These are phyloP conservation scores for Saccharomycopsis amapae DNA, from an alignment of 805 yeast species.

Conservation along the genomic window DNA sequence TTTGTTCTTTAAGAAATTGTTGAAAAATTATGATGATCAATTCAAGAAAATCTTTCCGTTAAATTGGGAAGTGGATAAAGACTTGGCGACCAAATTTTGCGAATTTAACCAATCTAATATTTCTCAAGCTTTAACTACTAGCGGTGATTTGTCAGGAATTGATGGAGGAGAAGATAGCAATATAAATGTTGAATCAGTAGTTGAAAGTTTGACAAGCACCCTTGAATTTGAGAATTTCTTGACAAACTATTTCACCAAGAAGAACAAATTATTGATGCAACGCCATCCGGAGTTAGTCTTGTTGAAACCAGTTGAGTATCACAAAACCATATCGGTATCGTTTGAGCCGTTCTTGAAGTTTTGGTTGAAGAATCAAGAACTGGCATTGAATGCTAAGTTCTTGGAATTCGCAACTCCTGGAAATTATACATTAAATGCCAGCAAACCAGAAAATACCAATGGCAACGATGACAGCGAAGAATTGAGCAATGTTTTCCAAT, in stretches of 20 bases:
- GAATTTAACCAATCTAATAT: conserved; percentile 64
- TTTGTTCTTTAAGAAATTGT: conserved; percentile 67
- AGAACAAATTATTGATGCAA: conserved; percentile 16
- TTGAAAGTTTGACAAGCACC: conserved; percentile 66
- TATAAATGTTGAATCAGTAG: conserved; percentile 55
- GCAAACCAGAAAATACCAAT: conserved; percentile 27
- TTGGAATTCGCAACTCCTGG: conserved; percentile 41
- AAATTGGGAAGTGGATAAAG: conserved; percentile 63
- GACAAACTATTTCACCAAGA: conserved; percentile 44
- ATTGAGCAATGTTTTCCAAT: conserved; percentile 64
- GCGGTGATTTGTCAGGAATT: background rate
- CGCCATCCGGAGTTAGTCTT: background rate
- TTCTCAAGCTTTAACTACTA: conserved; percentile 35
- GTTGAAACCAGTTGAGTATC: conserved; percentile 29
- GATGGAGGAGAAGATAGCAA: conserved; percentile 18
- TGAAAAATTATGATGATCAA: conserved; percentile 49
- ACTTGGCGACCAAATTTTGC: conserved; percentile 57
- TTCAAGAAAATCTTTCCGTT: conserved; percentile 54
- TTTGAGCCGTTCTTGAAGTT: conserved; percentile 80
- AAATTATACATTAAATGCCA: too few relatives aligned
- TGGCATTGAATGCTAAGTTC: conserved; percentile 51
- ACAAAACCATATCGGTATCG: conserved; percentile 46
- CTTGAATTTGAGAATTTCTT: conserved; percentile 76
- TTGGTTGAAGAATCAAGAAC: conserved; percentile 85
- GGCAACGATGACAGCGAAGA: conserved; percentile 32